Percentiles rank a stretch among this genome's conserved stretches.
Evolutionary conservation across 1,139 yeast species (phyloP).

Genomic region (Debaryomycetaceae sp.): DNA sequence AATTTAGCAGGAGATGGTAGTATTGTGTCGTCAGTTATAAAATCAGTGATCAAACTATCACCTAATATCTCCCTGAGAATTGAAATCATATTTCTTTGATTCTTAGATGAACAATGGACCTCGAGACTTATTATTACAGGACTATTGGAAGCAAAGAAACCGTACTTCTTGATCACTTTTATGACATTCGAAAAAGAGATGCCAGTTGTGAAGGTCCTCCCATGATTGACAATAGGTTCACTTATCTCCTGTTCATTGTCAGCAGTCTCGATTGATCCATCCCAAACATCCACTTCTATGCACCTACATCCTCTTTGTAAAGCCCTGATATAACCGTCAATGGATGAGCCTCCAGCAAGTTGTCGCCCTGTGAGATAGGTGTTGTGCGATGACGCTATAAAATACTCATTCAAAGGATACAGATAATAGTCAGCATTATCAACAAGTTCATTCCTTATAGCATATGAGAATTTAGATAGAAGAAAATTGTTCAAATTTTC

Average conservation of each 20-base stretch:
- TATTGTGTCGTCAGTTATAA: conserved; percentile 22
- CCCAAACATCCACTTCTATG: conserved; percentile 94
- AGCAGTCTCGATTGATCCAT: conserved; percentile 44
- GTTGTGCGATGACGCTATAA: conserved; percentile 89
- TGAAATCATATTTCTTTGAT: conserved; percentile 57
- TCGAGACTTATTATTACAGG: conserved; percentile 90
- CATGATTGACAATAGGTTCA: conserved; percentile 90
- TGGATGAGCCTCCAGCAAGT: conserved; percentile 84
- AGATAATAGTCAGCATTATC: conserved; percentile 41
- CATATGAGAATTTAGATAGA: conserved; percentile 43
- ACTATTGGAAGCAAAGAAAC: conserved; percentile 76
- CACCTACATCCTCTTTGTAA: conserved; percentile 91
- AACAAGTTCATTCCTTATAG: conserved; percentile 23
- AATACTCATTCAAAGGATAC: conserved; percentile 80
- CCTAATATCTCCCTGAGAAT: conserved; percentile 57
- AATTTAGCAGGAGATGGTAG: conserved; percentile 75
- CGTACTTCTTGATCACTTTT: conserved; percentile 71
- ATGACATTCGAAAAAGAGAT: conserved; percentile 69
- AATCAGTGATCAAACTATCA: conserved; percentile 48
- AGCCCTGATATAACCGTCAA: conserved; percentile 88
- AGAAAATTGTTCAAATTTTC: conserved; percentile 54
- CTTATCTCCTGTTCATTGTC: conserved; percentile 18
- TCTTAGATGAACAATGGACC: conserved; percentile 65
- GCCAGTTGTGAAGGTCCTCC: conserved; percentile 73
- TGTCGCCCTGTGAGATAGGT: conserved; percentile 89